Evolutionary conservation across 176 grass and related monocot genomes (phyloP).

Genomic region (Triticum dicoccoides): DNA sequence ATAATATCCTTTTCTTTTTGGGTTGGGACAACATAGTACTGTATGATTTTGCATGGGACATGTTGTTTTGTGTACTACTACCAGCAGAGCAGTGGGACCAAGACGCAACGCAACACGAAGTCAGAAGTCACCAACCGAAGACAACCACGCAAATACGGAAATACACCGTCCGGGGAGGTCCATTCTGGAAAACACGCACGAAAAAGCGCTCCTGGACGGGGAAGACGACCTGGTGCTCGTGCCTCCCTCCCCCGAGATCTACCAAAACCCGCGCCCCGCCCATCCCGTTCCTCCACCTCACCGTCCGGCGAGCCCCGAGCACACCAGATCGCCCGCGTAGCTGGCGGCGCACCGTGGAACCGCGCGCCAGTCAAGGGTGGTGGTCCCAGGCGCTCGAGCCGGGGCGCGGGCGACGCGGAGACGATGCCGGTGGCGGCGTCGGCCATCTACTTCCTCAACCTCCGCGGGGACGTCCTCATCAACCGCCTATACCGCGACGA

Average conservation of each 20-base stretch:
- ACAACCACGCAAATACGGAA: slow-evolving; percentile 33
- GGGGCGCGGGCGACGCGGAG: slow-evolving; percentile 30
- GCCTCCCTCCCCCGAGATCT: slow-evolving; percentile 37
- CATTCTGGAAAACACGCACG: slow-evolving; percentile 32
- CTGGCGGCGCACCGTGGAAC: not conserved
- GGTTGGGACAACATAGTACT: no score
- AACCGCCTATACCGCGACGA: slow-evolving; percentile 96
- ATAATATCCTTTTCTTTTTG: no score
- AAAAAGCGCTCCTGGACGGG: slow-evolving; percentile 25
- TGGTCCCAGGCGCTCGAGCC: slow-evolving; percentile 23
- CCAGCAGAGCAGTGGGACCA: not conserved
- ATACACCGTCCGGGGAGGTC: slow-evolving; percentile 28
- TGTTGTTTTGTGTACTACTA: no score
- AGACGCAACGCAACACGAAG: not conserved
- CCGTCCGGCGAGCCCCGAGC: slow-evolving; percentile 27
- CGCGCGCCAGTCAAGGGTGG: not conserved
- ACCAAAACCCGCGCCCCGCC: slow-evolving; percentile 10
- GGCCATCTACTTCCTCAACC: slow-evolving; percentile 92
- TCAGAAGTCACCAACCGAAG: not conserved
- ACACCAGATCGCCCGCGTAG: not conserved
- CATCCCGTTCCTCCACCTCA: slow-evolving; percentile 2
- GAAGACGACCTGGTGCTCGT: slow-evolving; percentile 35
- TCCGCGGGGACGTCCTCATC: slow-evolving; percentile 93
- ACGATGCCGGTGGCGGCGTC: slow-evolving; percentile 96
- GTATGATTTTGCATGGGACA: no score